These are phyloP conservation scores for Linnemannia exigua DNA, from an alignment of 192 early-diverging fungal genomes.

Conservation along the genomic window DNA sequence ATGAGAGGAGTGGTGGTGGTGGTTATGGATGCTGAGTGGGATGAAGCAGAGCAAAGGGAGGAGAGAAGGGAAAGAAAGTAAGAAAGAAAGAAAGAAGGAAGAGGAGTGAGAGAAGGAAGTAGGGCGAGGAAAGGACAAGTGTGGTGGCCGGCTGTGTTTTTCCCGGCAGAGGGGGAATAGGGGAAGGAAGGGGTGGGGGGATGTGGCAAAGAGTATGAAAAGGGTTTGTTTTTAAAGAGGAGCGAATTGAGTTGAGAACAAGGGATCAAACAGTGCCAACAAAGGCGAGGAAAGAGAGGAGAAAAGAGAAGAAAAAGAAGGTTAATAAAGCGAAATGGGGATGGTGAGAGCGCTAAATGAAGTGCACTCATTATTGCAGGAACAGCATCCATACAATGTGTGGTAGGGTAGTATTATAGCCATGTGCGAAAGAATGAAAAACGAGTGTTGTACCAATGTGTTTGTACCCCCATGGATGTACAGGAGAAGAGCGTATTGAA, in stretches of 20 bases:
- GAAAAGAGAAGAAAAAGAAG: neutral
- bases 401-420: no score
- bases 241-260: neutral
- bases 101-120: neutral
- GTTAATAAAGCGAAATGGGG: neutral
- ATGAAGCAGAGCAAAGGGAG: constrained; percentile 1
- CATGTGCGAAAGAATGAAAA: neutral
- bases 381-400: no score
- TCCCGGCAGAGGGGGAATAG: neutral
- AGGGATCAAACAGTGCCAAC: neutral
- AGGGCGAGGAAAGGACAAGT: neutral
- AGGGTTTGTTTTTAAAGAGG: neutral
- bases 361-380: neutral
- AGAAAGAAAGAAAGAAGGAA: neutral
- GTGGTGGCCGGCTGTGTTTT: constrained; percentile 2
- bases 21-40: constrained; percentile 3
- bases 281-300: neutral
- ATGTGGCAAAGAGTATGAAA: neutral
- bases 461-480: neutral
- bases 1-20: neutral
- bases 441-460: neutral
- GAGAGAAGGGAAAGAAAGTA: neutral
- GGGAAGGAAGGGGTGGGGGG: neutral
- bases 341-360: neutral
- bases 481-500: no score